phyloP scores from a whole-genome alignment of 2,329 filamentous ascomycete genomes.

The Apiospora sp. region DNA sequence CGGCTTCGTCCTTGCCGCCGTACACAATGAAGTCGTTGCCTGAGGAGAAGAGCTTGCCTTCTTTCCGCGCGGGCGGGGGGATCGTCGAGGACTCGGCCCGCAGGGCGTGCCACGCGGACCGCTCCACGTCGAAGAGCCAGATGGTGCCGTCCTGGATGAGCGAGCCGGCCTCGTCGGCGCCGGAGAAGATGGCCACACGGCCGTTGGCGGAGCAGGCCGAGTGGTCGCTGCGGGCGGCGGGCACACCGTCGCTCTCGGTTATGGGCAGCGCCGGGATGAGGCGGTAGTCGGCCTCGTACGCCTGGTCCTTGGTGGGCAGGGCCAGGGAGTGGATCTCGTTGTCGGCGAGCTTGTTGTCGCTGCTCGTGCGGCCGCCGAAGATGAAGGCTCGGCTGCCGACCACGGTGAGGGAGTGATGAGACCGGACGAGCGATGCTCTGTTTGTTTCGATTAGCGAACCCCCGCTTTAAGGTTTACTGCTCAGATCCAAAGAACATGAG shows the following conservation, averaged over 20 bases:
- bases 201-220: constrained; percentile 45
- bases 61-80: constrained; percentile 41
- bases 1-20: constrained; percentile 49
- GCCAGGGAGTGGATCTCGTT: constrained; percentile 61
- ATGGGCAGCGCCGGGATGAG: constrained; percentile 43
- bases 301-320: constrained; percentile 51
- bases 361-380: constrained; percentile 56
- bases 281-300: constrained; percentile 43
- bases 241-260: constrained; percentile 40
- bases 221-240: constrained; percentile 44
- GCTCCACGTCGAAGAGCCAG: constrained; percentile 49
- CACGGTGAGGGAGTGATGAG: constrained; percentile 59
- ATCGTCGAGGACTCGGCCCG: constrained; percentile 31
- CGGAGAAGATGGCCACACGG: constrained; percentile 47
- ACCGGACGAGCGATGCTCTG: constrained; percentile 52
- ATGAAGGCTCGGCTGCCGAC: constrained; percentile 63
- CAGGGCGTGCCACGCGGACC: constrained; percentile 44
- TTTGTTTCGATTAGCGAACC: neutral
- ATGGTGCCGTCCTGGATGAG: constrained; percentile 44
- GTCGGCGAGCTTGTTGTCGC: constrained; percentile 50
- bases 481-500: neutral
- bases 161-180: constrained; percentile 40
- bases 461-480: neutral
- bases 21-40: constrained; percentile 57
- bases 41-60: constrained; percentile 47